Base-by-base conservation (phyloP, 1,139 yeast species). In the Taphrina sp. region DNA sequence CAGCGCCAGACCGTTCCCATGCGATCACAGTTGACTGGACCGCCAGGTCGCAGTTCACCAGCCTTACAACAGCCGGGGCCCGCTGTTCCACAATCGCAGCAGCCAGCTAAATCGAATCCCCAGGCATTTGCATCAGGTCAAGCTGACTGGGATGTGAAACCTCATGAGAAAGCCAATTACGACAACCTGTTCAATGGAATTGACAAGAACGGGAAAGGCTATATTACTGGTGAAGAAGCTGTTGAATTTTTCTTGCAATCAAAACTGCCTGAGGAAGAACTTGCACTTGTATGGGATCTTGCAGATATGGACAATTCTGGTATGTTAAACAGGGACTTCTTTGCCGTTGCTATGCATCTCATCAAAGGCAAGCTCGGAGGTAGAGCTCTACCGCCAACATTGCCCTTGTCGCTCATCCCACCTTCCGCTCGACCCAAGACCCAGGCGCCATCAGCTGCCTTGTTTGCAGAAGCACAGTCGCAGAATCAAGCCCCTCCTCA, bases 261-360 rank as follows among this genome's bases (percentile, higher is more conserved):
- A 1, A 86, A 87, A 61, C 77, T 94, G 59, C 77, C 82, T 44
- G 96, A 90, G 66, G 94, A 87, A 58, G 83, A 81, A 35, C 76
- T 94, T 63, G 98, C 98, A 1, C 74, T 81, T 28, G 82, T 94
- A 42, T 94, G 99, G 99, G 97, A 92, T 69, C 76, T 92, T 65
- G 82, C 97, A 4, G 97, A 94, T 69, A 78, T 89, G 60, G 86
- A 87, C 64, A 88, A 89, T 69, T 81, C 89, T 43, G 97, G 96
- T 33, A 78, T 78, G 51, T 87, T 94, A 66, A 77, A 87, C 38
- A 82, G 79, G 65, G 74, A 80, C 61, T 98, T 92, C 69, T 92
- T 94, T 70, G 82, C 95, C 1, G 85, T 92, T 66, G 97, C 98
- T 12, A 85, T 92, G 85, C 92, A 84, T 67, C 77, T 92, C 64